A percentile compares a stretch with the other conserved stretches of the same genome.
phyloP scores from a whole-genome alignment of 2,329 filamentous ascomycete genomes.

The Colletotrichum acutatum region DNA sequence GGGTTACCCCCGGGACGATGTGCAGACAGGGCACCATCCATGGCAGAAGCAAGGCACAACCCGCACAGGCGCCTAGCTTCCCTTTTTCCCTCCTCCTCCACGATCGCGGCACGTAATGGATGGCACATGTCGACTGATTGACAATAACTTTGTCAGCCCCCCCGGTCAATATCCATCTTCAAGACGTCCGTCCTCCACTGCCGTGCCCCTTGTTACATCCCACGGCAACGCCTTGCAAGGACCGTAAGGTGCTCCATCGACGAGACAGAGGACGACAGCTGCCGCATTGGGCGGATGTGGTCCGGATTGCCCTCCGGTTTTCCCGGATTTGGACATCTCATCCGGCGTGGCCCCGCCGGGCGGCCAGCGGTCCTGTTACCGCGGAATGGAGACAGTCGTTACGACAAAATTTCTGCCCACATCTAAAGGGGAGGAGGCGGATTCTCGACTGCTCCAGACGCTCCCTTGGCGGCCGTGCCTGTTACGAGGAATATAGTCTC shows the following conservation, averaged over 20 bases:
- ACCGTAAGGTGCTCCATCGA: background rate
- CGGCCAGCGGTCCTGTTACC: conserved; percentile 7
- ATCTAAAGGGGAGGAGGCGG: background rate
- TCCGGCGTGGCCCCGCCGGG: conserved; percentile 13
- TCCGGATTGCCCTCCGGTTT: conserved; percentile 27
- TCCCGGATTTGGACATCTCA: conserved; percentile 25
- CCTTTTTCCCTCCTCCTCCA: background rate
- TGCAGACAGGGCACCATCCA: background rate
- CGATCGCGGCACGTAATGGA: background rate
- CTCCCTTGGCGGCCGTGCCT: background rate
- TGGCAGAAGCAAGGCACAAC: background rate
- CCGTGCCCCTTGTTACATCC: background rate
- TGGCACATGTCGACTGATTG: conserved; percentile 7
- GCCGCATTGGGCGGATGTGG: conserved; percentile 17
- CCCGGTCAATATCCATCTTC: background rate
- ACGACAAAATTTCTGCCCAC: conserved; percentile 1
- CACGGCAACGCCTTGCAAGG: background rate
- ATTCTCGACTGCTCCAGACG: conserved; percentile 1
- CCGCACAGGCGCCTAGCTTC: background rate
- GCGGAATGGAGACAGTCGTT: conserved; percentile 22
- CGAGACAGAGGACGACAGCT: conserved; percentile 9
- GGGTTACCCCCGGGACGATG: conserved; percentile 3
- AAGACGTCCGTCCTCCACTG: conserved; percentile 10
- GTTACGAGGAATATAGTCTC: background rate
- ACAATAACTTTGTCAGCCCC: conserved; percentile 19